Base-by-base conservation (phyloP, 768 basidiomycete genomes). In the Ephemerocybe angulata region DNA sequence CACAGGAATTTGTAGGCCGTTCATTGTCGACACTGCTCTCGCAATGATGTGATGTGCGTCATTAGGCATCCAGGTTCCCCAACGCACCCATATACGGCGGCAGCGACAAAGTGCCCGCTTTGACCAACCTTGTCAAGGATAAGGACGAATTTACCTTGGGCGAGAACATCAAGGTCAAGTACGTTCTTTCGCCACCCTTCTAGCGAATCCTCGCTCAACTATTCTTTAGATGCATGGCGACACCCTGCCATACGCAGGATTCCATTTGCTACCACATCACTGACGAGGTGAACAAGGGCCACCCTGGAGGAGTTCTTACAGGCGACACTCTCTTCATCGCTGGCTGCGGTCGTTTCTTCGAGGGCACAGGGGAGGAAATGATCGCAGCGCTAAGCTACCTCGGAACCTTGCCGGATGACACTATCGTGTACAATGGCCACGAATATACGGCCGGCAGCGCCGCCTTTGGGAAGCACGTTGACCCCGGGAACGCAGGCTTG, bases 281-380 rank as follows among this genome's bases (percentile, higher is more conserved):
- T 29, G 73, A 78, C 55, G 68, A 75, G 21, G 59, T 66, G 22
- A 70, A 81, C 24, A 62, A 74, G 46, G 66, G 68, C 24, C 84
- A 84, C 57, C 75, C 87, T 0, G 87, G 88, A 19, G 87, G 78
- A 15, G 91, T 98, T 33, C 96, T 98, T 71, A 97, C 96, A 0
- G 96, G 96, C 15, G 93, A 97, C 66, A 97, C 93, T 1, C 83
- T 97, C 52, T 96, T 97, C 75, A 76, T 81, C 67, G 88, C 77
- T 25, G 93, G 93, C 8, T 95, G 90, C 66, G 96, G 96, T 25
- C 84, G 93, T 24, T 98, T 98, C 83, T 97, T 97, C 66, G 95
- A 98, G 66, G 91, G 92, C 44, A 82, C 79, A 2, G 86, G 80
- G 15, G 72, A 76, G 13, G 80, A 93, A 70, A 98, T 98, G 96